Base-by-base conservation (phyloP, 768 basidiomycete species). In the Galerina marginata region DNA sequence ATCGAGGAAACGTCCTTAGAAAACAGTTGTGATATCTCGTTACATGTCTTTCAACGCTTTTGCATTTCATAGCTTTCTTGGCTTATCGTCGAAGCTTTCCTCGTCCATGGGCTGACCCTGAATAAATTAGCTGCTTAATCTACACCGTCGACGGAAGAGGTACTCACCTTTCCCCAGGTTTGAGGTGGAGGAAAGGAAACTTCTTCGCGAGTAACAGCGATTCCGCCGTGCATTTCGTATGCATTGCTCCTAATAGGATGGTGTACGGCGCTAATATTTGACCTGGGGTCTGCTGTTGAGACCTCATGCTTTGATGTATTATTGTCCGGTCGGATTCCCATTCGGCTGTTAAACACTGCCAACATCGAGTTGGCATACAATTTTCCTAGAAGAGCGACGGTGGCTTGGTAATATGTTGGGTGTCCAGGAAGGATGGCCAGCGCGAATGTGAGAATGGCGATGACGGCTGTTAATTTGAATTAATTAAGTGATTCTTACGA, bases 331-430 rank as follows among this genome's bases (percentile, higher is more conserved):
- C 50, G 36, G 36, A 62, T 50, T 37, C 15, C 49, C 59, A 60
- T 60, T 38, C 59, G 44, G 46, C 59, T 60, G 36, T 60, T 60
- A 25, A 60, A 60, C 25, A 60, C 59, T 1, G 54, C 59, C 53
- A 60, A 47, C 59, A 60, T 60, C 16, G 59, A 60, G 40, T 60
- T 60, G 9, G 59, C 54, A 47, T 60, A 60, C 4, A 60, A 37
- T 46, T 60, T 60, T 42, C 59, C 59, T 14, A 60, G 59, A 20
- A 60, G 43, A 43, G 45, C 52, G 29, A 54, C 59, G n/a, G 54
- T 56, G n/a, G 59, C 33, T 53, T 48, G 49, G 38, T 56, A 60
- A 15, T 60, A 60, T 37, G 59, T 54, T 6, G 59, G 59, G 42
- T 49, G 59, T 9, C 53, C 53, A 48, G 59, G 59, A 11, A 60